These are phyloP conservation scores for Liquidambar formosana DNA, from an alignment of 164 flowering plant species.

Conservation along the genomic window DNA sequence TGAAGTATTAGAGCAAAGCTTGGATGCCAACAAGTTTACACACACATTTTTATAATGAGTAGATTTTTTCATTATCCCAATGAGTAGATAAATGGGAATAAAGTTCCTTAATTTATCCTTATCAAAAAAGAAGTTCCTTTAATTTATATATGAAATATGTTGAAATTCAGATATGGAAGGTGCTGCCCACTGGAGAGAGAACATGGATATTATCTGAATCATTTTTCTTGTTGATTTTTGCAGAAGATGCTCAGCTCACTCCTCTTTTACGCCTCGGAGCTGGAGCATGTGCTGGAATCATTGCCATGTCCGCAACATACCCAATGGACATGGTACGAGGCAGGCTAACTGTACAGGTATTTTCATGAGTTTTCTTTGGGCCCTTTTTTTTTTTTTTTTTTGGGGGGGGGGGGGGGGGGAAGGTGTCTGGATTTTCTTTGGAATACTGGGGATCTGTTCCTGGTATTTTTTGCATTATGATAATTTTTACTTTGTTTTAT, in stretches of 20 bases:
- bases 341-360: conserved; percentile 95
- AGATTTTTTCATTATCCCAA: too few relatives aligned
- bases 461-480: neutral
- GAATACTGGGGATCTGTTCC: neutral
- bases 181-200: neutral
- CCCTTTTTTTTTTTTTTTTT: neutral
- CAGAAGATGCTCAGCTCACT: conserved; percentile 90
- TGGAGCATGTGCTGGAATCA: conserved; percentile 99
- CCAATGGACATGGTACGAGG: conserved; percentile 99
- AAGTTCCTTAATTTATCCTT: too few relatives aligned
- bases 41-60: too few relatives aligned
- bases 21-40: too few relatives aligned
- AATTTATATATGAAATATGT: too few relatives aligned
- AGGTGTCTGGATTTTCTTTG: neutral
- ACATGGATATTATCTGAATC: conserved; percentile 1
- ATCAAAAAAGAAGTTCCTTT: too few relatives aligned
- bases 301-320: conserved; percentile 99
- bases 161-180: neutral
- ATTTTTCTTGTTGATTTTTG: conserved; percentile 13
- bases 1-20: too few relatives aligned
- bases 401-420: too few relatives aligned
- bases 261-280: conserved; percentile 95
- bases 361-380: neutral
- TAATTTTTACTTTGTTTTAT: conserved; percentile 5
- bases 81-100: too few relatives aligned